These are phyloP conservation scores for Ophiostoma ips DNA, from an alignment of 2,329 filamentous ascomycete genomes.

Conservation along the genomic window DNA sequence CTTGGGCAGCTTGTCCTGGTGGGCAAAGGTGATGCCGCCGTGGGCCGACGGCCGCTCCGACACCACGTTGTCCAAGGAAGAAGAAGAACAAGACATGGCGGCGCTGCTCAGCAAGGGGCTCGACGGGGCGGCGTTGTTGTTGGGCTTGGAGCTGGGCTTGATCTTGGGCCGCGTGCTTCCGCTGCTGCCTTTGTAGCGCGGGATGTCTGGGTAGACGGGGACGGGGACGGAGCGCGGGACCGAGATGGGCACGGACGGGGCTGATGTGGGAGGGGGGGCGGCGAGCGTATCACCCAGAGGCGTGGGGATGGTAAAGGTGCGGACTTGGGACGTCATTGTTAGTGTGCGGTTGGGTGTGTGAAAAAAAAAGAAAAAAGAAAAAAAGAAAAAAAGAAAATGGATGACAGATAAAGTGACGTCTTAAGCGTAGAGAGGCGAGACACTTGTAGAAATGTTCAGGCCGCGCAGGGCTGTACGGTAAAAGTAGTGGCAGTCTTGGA, in stretches of 20 bases:
- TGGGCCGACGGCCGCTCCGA: slow-evolving; percentile 36
- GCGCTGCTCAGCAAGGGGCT: too few relatives aligned
- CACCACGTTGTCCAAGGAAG: background rate
- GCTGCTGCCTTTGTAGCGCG: slow-evolving; percentile 17
- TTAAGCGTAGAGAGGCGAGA: slow-evolving; percentile 63
- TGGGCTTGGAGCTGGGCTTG: slow-evolving; percentile 12
- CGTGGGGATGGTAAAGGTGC: slow-evolving; percentile 54
- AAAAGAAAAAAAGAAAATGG: background rate
- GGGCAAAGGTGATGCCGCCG: slow-evolving; percentile 73
- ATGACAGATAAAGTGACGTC: background rate
- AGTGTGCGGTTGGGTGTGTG: slow-evolving; percentile 28
- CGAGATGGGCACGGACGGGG: slow-evolving; percentile 12
- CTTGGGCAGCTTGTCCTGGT: slow-evolving; percentile 79
- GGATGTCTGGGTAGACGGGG: slow-evolving; percentile 21
- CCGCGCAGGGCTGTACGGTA: slow-evolving; percentile 81
- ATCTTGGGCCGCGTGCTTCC: slow-evolving; percentile 10
- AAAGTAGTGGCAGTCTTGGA: slow-evolving; percentile 86
- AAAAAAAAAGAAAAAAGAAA: background rate
- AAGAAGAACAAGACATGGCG: too few relatives aligned
- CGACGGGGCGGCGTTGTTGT: slow-evolving; percentile 2
- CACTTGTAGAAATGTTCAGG: slow-evolving; percentile 64
- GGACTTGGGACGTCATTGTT: slow-evolving; percentile 48
- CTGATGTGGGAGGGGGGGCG: slow-evolving; percentile 28
- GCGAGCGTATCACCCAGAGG: slow-evolving; percentile 59
- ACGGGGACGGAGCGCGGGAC: slow-evolving; percentile 27